Evolutionary conservation across 2,329 filamentous ascomycete genomes (phyloP).

Genomic region (Exophiala mesophila): DNA sequence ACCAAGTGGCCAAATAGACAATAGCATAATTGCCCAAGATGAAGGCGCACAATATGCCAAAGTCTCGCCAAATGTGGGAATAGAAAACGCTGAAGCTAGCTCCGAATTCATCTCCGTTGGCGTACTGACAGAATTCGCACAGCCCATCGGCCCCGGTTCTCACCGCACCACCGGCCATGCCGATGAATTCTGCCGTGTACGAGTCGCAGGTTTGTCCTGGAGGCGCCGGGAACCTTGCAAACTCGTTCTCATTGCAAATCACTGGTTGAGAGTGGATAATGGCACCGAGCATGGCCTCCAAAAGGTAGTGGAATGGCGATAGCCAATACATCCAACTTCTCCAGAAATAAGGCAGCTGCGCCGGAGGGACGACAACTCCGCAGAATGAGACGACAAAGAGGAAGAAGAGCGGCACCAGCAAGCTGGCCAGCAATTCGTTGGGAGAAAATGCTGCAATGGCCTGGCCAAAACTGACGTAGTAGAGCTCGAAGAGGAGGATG

Average conservation of each 20-base stretch:
- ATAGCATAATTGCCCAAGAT: constrained; percentile 60
- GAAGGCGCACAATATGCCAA: constrained; percentile 73
- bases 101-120: constrained; percentile 38
- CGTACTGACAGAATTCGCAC: constrained; percentile 48
- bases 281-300: constrained; percentile 63
- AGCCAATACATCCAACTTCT: constrained; percentile 61
- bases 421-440: constrained; percentile 61
- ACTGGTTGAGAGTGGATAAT: constrained; percentile 65
- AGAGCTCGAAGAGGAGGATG: constrained; percentile 62
- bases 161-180: constrained; percentile 41
- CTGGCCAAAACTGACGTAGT: constrained; percentile 48
- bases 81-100: constrained; percentile 49
- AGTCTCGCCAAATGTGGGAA: constrained; percentile 67
- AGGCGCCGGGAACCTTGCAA: constrained; percentile 49
- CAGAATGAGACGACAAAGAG: constrained; percentile 68
- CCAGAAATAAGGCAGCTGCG: constrained; percentile 66
- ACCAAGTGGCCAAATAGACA: constrained; percentile 19
- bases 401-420: constrained; percentile 66
- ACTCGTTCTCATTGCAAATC: constrained; percentile 63
- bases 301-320: constrained; percentile 76
- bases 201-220: constrained; percentile 55
- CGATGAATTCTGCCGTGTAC: constrained; percentile 53
- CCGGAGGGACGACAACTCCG: constrained; percentile 64
- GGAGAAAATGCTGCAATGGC: constrained; percentile 63
- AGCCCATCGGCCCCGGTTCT: constrained; percentile 39